phyloP scores from a whole-genome alignment of 306 rosid species.

The Fragaria ananassa region DNA sequence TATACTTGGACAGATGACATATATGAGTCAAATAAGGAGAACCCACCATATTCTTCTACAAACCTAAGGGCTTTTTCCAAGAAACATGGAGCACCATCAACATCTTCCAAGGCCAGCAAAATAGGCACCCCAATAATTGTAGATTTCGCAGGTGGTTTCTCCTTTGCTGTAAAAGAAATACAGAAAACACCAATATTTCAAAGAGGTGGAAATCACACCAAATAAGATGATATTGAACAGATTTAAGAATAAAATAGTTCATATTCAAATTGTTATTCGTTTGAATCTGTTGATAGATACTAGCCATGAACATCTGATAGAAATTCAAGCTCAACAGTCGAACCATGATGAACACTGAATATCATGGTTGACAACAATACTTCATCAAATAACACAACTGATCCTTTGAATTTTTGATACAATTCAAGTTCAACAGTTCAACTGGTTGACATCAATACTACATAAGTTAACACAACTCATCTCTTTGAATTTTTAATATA shows the following conservation, averaged over 20 bases:
- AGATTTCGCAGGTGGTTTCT: conserved; percentile 54
- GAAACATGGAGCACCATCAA: conserved; percentile 91
- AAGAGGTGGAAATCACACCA: conserved; percentile 1
- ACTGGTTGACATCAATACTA: neutral
- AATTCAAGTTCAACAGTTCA: conserved; percentile 8
- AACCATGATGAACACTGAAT: conserved; percentile 11
- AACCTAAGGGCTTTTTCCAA: conserved; percentile 88
- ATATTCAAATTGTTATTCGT: neutral
- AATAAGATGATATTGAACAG: neutral
- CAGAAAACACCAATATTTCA: conserved; percentile 27
- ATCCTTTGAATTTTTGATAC: neutral
- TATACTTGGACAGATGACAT: neutral
- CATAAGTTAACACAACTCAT: neutral
- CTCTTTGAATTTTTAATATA: neutral
- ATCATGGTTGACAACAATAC: neutral
- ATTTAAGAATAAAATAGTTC: neutral
- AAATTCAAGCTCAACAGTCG: conserved; percentile 1
- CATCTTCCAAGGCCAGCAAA: conserved; percentile 93
- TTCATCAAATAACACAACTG: neutral
- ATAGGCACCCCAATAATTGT: conserved; percentile 76
- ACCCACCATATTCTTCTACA: conserved; percentile 76
- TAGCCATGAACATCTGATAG: neutral
- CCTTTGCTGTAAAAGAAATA: conserved; percentile 50
- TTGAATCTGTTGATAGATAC: neutral
- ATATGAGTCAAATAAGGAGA: conserved; percentile 3